A percentile compares a stretch with the other conserved stretches of the same genome.
These are phyloP conservation scores for Barnettozyma sp. DNA, from an alignment of 805 yeast species.

Conservation along the genomic window DNA sequence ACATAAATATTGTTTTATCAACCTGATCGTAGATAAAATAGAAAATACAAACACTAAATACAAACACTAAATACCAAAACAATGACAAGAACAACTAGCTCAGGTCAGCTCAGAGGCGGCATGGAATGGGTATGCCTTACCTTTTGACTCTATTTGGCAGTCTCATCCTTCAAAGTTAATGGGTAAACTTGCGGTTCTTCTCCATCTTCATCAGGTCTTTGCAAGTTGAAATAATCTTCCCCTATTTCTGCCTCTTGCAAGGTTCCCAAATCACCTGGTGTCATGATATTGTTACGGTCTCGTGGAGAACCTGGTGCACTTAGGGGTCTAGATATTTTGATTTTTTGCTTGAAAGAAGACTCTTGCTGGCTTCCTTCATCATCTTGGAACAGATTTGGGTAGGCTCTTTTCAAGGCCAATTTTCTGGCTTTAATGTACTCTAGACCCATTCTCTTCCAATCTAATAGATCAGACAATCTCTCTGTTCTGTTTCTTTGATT, in stretches of 20 bases:
- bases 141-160: slow-evolving; percentile 22
- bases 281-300: slow-evolving; percentile 70
- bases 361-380: slow-evolving; percentile 24
- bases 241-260: slow-evolving; percentile 82
- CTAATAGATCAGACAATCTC: slow-evolving; percentile 83
- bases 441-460: slow-evolving; percentile 97
- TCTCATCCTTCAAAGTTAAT: slow-evolving; percentile 42
- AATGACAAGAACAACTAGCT: too few species aligned
- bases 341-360: slow-evolving; percentile 34
- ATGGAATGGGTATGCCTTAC: not conserved
- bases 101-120: too few species aligned
- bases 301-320: slow-evolving; percentile 98
- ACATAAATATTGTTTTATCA: too few species aligned
- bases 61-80: too few species aligned
- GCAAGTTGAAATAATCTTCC: slow-evolving; percentile 63
- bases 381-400: slow-evolving; percentile 66
- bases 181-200: slow-evolving; percentile 39
- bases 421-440: slow-evolving; percentile 95
- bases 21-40: too few species aligned
- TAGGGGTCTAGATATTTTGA: slow-evolving; percentile 83
- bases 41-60: too few species aligned
- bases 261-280: slow-evolving; percentile 98
- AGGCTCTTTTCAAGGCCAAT: slow-evolving; percentile 85
- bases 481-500: slow-evolving; percentile 97
- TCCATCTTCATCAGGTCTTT: slow-evolving; percentile 38